phyloP scores from a whole-genome alignment of 345 rosid species.

The Passiflora organensis region DNA sequence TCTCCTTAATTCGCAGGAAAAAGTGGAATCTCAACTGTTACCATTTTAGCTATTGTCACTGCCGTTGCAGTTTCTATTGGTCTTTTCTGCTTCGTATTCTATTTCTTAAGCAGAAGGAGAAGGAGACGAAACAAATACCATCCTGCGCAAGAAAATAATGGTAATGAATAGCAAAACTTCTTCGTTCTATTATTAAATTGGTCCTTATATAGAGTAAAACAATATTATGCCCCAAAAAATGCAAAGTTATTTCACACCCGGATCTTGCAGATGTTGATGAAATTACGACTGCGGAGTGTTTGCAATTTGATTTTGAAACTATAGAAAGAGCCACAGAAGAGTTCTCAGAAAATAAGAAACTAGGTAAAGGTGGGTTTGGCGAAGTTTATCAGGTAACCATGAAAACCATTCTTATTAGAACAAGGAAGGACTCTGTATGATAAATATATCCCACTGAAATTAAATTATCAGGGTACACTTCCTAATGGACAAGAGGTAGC shows the following conservation, averaged over 20 bases:
- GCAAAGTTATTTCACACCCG: too few species aligned
- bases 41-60: slow-evolving; percentile 27
- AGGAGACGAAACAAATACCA: slow-evolving; percentile 26
- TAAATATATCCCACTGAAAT: too few species aligned
- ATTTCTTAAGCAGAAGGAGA: slow-evolving; percentile 27
- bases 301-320: slow-evolving; percentile 35
- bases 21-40: slow-evolving; percentile 15
- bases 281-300: slow-evolving; percentile 32
- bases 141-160: slow-evolving; percentile 21
- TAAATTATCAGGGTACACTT: slow-evolving; percentile 23
- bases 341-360: slow-evolving; percentile 47
- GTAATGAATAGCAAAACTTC: slow-evolving; percentile 11
- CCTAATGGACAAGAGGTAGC: slow-evolving; percentile 22
- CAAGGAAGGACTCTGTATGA: too few species aligned
- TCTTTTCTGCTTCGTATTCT: slow-evolving; percentile 25
- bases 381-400: slow-evolving; percentile 63
- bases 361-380: slow-evolving; percentile 74
- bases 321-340: slow-evolving; percentile 42
- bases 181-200: not conserved
- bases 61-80: slow-evolving; percentile 19
- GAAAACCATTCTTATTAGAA: not conserved
- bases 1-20: too few species aligned
- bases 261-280: slow-evolving; percentile 28
- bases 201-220: too few species aligned
- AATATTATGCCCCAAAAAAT: too few species aligned